Conservation (phyloP, 257 asterid species). For the Solanum boliviense region DNA sequence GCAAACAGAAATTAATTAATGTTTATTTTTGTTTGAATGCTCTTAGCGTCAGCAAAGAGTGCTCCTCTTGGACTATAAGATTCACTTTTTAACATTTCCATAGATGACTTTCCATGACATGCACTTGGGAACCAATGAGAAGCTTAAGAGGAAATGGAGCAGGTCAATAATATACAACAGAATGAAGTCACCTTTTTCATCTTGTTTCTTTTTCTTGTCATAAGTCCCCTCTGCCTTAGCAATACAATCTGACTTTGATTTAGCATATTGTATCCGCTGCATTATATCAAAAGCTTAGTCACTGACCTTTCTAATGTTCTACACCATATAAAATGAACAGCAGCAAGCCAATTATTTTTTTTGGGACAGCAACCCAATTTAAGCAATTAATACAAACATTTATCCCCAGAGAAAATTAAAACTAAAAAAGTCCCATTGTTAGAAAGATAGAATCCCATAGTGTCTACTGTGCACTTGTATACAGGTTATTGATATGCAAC, state of each 20-base stretch:
- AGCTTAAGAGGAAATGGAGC: background rate
- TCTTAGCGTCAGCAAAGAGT: background rate
- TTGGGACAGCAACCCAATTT: background rate
- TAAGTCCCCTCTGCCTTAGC: slow-evolving; percentile 97
- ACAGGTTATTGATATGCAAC: background rate
- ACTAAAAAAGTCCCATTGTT: background rate
- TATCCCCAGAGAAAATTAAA: background rate
- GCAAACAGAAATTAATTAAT: background rate
- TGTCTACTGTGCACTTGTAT: background rate
- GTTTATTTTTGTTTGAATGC: background rate
- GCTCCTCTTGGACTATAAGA: background rate
- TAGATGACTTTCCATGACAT: background rate
- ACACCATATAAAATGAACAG: background rate
- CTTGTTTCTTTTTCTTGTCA: slow-evolving; percentile 97
- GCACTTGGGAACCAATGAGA: background rate
- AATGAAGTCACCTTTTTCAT: slow-evolving; percentile 68
- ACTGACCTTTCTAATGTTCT: background rate
- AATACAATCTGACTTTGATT: slow-evolving; percentile 79
- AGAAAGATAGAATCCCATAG: background rate
- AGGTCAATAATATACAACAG: background rate
- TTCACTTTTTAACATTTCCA: background rate
- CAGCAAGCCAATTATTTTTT: background rate
- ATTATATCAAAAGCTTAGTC: slow-evolving; percentile 2
- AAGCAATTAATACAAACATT: background rate
- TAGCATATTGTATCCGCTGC: slow-evolving; percentile 96